Base-by-base conservation (phyloP, 2,329 filamentous ascomycete species). In the Nothophoma quercina region DNA sequence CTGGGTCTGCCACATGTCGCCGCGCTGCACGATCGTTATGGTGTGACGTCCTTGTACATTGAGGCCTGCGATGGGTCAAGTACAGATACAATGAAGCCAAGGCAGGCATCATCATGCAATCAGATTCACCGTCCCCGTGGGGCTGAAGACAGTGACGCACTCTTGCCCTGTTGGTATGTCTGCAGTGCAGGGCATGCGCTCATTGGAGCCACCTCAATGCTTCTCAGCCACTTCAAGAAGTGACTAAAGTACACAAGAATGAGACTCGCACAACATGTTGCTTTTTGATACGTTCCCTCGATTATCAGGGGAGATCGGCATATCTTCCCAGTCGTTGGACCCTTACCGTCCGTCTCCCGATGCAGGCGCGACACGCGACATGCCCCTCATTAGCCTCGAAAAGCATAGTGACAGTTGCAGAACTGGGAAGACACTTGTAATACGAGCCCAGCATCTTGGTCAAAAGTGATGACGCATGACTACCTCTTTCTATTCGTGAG, bases 1-100 rank as follows among this genome's bases (percentile, higher is more conserved):
- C 62, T 64, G 62, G 54, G 57, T 47, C 56, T 58, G 60, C 64
- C 59, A 62, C 56, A 35, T 66, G 60, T 65, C 62, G 62, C 57
- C 56, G 60, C 58, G 57, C 44, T 62, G 65, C 65, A 64, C 55
- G 45, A 62, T 56, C 46, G 46, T 58, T 52, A 59, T 63, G 55
- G 56, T 56, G 58, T 64, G 59, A 65, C 58, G 58, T 66, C 59
- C 46, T 36, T 33, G 35, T 28, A 28, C 18, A 25, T 46, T n/a
- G 33, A 44, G 21, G 39, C 33, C 33, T 19, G 22, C 25, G 25
- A 36, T 26, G 30, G 23, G 32, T 23, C 26, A 41, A 25, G 43
- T 34, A 48, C 33, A 48, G 10, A 15, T 48, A 43, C 43, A 53
- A 28, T 52, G 58, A 57, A 49, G 56, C 62, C 51, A 55, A 40